Conservation (phyloP, 192 early-diverging fungal species). For the Coemansia sp. region DNA sequence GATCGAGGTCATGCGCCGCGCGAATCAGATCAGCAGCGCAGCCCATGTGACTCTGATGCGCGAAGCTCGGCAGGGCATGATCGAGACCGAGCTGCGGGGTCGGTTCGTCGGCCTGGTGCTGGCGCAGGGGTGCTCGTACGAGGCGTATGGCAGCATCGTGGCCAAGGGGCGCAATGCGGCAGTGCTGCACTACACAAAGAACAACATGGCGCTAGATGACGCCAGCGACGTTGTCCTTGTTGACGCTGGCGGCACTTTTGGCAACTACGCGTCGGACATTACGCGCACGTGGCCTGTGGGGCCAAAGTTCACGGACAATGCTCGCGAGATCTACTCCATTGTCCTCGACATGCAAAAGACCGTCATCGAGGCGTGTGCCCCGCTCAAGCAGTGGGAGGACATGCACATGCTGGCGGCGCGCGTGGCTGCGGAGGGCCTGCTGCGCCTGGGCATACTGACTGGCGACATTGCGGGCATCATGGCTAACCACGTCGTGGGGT, state of each 20-base stretch:
- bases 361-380: conserved; percentile 62
- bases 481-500: conserved; percentile 66
- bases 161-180: conserved; percentile 75
- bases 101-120: conserved; percentile 74
- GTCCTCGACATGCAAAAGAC: conserved; percentile 81
- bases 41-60: conserved; percentile 82
- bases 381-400: conserved; percentile 81
- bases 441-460: conserved; percentile 66
- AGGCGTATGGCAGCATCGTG: conserved; percentile 85
- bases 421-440: conserved; percentile 60
- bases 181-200: conserved; percentile 80
- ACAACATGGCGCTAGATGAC: conserved; percentile 59
- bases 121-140: conserved; percentile 63
- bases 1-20: conserved; percentile 72
- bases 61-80: conserved; percentile 59
- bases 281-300: conserved; percentile 85
- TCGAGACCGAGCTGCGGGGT: conserved; percentile 74
- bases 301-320: conserved; percentile 67
- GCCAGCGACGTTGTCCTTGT: conserved; percentile 67
- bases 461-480: conserved; percentile 62
- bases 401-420: conserved; percentile 74
- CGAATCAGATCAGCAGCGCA: conserved; percentile 69
- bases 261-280: conserved; percentile 87
- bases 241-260: conserved; percentile 80
- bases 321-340: conserved; percentile 73